Base-by-base conservation (phyloP, 202 grass and related monocot species). In the Setaria italica region DNA sequence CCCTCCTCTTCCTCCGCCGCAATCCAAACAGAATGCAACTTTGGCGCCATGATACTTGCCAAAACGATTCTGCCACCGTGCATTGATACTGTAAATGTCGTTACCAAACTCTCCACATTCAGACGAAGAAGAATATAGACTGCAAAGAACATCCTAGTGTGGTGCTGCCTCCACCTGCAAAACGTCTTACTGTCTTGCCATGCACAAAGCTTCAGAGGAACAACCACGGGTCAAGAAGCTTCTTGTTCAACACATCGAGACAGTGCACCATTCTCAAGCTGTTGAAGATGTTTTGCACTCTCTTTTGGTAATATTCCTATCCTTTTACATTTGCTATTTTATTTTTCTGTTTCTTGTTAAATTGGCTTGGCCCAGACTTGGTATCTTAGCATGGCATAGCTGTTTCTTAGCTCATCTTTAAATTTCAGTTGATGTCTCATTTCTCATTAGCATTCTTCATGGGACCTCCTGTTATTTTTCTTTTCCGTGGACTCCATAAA, bases 201-300 rank as follows among this genome's bases (percentile, higher is more conserved):
- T 91, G 70, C 48, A 6, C 76, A 32, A 60, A 92, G 64, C 39
- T 90, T 72, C 47, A 47, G 90, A 94, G 82, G 93, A 88, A 59
- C 63, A 88, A 59, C 63, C 81, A 12, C 82, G 78, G 9, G 59
- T 89, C 58, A 99, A 95, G 86, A 99, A 95, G 82, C 60, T 99
- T 82, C 84, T 99, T 45, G 82, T 90, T 41, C 93, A 96, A 51
- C 93, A 94, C 67, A 34, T 96, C 54, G 86, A 99, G 50, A 99
- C 93, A 58, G 60, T 94, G 9, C 84, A 85, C 35, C 74, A 88
- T 30, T 92, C 91, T 68, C 76, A 84, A 62, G 78, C 84, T 21
- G 81, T 92, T 55, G 82, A 72, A 88, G 90, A 80, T 87, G 91
- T 92, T 75, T 49, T 94, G 64, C 91, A 99, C 16, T 94, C 87